Conservation (phyloP, 495 filamentous ascomycete genomes). For the Talaromyces liani region DNA sequence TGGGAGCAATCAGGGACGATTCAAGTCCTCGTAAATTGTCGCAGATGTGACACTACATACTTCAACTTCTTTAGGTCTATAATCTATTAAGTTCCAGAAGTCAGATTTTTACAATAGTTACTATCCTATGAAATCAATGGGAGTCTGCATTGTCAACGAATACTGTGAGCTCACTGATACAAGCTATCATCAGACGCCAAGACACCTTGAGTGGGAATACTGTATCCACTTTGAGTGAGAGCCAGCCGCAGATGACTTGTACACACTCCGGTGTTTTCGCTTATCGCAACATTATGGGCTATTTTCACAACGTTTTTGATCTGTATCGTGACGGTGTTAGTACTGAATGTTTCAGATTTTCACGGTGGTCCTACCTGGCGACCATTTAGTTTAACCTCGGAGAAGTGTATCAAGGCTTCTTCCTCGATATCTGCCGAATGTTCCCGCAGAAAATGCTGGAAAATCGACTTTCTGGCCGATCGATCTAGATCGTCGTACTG, state of each 20-base stretch:
- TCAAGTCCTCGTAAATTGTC: no score
- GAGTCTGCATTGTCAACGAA: no score
- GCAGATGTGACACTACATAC: no score
- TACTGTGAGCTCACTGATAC: background rate
- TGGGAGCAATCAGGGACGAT: no score
- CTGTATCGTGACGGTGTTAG: background rate
- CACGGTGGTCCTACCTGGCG: slow-evolving; percentile 11
- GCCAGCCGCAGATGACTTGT: background rate
- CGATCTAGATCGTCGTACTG: slow-evolving; percentile 35
- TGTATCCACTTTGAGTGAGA: background rate
- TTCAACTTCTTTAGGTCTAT: no score
- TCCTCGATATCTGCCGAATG: background rate
- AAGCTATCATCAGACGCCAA: background rate
- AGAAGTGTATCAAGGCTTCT: background rate
- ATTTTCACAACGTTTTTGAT: slow-evolving; percentile 5
- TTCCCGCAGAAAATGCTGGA: slow-evolving; percentile 19
- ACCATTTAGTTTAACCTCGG: background rate
- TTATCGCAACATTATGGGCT: slow-evolving; percentile 1
- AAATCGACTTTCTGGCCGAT: slow-evolving; percentile 21
- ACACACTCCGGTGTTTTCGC: background rate
- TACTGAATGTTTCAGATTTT: background rate
- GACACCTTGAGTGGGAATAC: slow-evolving; percentile 3
- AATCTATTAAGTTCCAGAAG: no score
- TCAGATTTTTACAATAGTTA: no score
- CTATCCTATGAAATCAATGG: no score